Conservation (phyloP, 1,139 yeast genomes). For the Candida tunisiensis region DNA sequence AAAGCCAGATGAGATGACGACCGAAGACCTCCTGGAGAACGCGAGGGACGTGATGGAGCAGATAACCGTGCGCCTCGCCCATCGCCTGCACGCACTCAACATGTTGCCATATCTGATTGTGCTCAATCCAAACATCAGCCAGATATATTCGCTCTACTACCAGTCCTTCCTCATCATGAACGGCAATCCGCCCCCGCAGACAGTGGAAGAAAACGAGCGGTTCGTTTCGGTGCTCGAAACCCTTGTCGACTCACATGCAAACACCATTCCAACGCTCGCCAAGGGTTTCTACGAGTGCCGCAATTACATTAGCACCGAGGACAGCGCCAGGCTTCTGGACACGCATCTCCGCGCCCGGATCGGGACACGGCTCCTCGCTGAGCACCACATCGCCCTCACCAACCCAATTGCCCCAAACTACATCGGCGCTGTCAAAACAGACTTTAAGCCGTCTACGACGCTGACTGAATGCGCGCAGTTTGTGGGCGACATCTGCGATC, state of each 20-base stretch:
- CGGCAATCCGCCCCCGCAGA: slow-evolving; percentile 24
- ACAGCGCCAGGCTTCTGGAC: slow-evolving; percentile 49
- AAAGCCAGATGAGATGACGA: too few species aligned
- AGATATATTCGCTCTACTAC: slow-evolving; percentile 56
- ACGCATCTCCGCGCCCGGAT: slow-evolving; percentile 73
- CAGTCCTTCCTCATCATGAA: slow-evolving; percentile 51
- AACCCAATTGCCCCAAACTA: slow-evolving; percentile 28
- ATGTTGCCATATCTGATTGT: slow-evolving; percentile 69
- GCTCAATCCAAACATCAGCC: slow-evolving; percentile 79
- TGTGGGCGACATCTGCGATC: slow-evolving; percentile 65
- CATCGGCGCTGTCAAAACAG: slow-evolving; percentile 58
- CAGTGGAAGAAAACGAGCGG: slow-evolving; percentile 33
- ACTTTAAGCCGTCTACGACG: slow-evolving; percentile 43
- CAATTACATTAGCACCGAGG: slow-evolving; percentile 29
- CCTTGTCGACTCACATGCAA: slow-evolving; percentile 62
- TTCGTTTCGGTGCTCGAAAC: slow-evolving; percentile 36
- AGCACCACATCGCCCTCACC: slow-evolving; percentile 57
- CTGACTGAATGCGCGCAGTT: slow-evolving; percentile 48
- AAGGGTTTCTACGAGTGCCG: slow-evolving; percentile 70
- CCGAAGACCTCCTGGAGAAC: slow-evolving; percentile 17
- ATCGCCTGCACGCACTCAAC: slow-evolving; percentile 51
- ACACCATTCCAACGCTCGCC: slow-evolving; percentile 65
- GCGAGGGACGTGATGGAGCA: slow-evolving; percentile 26
- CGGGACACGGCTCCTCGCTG: slow-evolving; percentile 69
- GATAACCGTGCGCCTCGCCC: slow-evolving; percentile 28